These are phyloP conservation scores for Yamadazyma paraphyllophila DNA, from an alignment of 805 yeast species.

Conservation along the genomic window DNA sequence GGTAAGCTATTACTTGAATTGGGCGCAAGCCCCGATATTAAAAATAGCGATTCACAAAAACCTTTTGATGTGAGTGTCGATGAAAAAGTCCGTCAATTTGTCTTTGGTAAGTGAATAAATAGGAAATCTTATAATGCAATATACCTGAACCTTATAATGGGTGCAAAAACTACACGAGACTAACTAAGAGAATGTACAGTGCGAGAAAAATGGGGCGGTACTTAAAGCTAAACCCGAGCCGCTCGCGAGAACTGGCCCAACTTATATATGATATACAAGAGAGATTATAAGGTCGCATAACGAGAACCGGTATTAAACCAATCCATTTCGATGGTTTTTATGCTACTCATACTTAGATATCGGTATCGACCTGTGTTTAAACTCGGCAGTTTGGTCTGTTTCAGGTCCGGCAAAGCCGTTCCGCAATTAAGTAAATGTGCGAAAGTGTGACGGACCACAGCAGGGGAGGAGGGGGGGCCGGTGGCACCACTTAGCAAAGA, in stretches of 20 bases:
- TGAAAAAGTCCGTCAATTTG: constrained; percentile 27
- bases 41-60: constrained; percentile 50
- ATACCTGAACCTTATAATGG: neutral
- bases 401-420: constrained; percentile 3
- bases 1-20: constrained; percentile 58
- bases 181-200: no score
- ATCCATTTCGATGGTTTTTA: no score
- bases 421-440: neutral
- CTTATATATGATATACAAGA: no score
- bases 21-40: constrained; percentile 62
- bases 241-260: neutral
- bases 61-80: constrained; percentile 36
- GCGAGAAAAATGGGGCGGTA: neutral
- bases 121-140: neutral
- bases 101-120: constrained; percentile 9
- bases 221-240: neutral
- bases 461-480: neutral
- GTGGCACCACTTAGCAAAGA: neutral
- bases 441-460: constrained; percentile 1
- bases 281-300: no score
- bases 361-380: neutral
- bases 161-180: neutral
- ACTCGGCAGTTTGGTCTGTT: neutral
- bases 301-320: no score
- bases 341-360: neutral